Conservation (phyloP, 176 grass and related monocot genomes). For the Raddia distichophylla region DNA sequence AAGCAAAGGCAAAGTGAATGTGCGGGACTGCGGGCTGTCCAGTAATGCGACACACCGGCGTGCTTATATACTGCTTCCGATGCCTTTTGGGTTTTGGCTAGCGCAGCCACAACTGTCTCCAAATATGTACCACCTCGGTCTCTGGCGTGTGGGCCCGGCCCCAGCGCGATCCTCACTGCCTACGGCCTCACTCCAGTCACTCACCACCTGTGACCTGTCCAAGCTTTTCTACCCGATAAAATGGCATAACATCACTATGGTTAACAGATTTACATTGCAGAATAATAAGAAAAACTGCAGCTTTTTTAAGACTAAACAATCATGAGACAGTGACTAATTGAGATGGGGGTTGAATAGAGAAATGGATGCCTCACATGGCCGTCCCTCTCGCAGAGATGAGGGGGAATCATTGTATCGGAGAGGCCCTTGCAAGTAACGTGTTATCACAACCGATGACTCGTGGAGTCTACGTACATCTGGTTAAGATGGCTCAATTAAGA, state of each 20-base stretch:
- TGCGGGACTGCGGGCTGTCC: constrained; percentile 37
- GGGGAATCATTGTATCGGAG: constrained; percentile 32
- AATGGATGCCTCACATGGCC: constrained; percentile 45
- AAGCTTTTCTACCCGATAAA: neutral
- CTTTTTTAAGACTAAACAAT: constrained; percentile 49
- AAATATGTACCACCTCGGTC: neutral
- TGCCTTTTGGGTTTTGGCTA: constrained; percentile 28
- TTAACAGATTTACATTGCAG: neutral
- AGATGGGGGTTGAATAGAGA: constrained; percentile 44
- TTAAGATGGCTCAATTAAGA: constrained; percentile 45
- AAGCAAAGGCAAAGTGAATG: constrained; percentile 63
- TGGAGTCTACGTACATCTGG: constrained; percentile 50
- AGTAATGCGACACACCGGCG: constrained; percentile 39
- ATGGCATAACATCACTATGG: neutral
- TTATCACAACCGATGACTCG: constrained; percentile 12
- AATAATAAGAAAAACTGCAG: neutral
- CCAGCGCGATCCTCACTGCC: neutral
- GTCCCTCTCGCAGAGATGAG: constrained; percentile 37
- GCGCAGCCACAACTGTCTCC: constrained; percentile 49
- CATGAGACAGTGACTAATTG: constrained; percentile 45
- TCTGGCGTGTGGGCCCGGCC: constrained; percentile 8
- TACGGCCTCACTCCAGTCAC: too few relatives aligned
- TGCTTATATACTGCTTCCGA: constrained; percentile 45
- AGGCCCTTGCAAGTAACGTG: constrained; percentile 47
- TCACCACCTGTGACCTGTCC: constrained; percentile 7